Evolutionary conservation across 176 grass and related monocot genomes (phyloP), one percentile per base, ranked within the genome.

Genomic region (Oryza australiensis): DNA sequence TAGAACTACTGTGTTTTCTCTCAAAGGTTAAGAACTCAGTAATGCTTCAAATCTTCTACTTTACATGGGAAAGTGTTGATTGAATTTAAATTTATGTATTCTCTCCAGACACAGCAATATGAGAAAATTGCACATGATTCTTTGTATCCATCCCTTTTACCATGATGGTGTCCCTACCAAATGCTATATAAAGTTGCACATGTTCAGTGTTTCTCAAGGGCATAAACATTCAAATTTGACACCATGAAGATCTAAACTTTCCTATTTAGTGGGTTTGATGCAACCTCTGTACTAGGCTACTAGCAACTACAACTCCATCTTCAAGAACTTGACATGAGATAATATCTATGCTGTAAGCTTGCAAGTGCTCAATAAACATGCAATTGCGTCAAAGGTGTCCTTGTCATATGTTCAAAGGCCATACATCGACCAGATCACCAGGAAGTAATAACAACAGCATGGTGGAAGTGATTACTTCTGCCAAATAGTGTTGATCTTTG

Each of bases 381-480:
- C 62, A 79, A 68, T 78, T 83, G 69, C 62, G 86, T 79, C 64
- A 64, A 82, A 81, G 64, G 38, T 63, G 27, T 63, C 7, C 26
- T 67, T 82, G 10, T 68, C 73, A 67, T 72, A 67, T 63, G 70
- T 83, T 79, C 37, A 69, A 79, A 79, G 75, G 24, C 62, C 62
- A 46, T 64, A 78, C 74, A 83, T 79, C 74, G 68, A 90, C 38
- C 68, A 75, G 80, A 81, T 51, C 68, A 86, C 38, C 62, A 70
- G 75, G 84, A 64, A 87, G 48, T 90, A 83, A 86, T 90, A 79
- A 90, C 88, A 83, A 69, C 68, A 74, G 23, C 79, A 79, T 49
- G 69, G 69, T 64, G 84, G 79, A 79, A 74, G 84, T 86, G 69
- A 86, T 83, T 75, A 75, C 63, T 74, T 23, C 32, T 84, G 12